phyloP scores from a whole-genome alignment of 495 filamentous ascomycete species.

The Halenospora varia region DNA sequence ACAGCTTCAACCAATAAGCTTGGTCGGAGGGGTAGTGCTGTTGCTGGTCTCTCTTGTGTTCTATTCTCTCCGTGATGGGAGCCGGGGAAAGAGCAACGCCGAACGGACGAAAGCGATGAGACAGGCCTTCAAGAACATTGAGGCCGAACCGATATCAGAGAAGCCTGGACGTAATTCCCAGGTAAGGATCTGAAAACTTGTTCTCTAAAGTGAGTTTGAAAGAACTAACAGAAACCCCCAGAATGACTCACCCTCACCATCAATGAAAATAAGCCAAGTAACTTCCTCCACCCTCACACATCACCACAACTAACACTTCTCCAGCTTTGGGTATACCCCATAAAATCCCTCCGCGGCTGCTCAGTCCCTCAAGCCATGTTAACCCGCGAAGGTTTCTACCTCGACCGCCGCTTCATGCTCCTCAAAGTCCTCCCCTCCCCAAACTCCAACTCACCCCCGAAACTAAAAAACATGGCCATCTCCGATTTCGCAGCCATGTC shows the following conservation, averaged over 20 bases:
- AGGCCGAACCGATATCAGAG: background rate
- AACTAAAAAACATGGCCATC: constrained; percentile 64
- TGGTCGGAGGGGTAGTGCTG: too few relatives aligned
- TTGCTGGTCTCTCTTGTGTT: too few relatives aligned
- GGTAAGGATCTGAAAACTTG: background rate
- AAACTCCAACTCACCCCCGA: too few relatives aligned
- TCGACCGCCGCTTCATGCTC: constrained; percentile 81
- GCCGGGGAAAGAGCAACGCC: constrained; percentile 12
- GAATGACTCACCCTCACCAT: background rate
- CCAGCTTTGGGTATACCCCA: constrained; percentile 82
- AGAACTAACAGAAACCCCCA: too few relatives aligned
- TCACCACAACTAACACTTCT: background rate
- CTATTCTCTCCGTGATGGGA: too few relatives aligned
- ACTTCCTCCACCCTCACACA: background rate
- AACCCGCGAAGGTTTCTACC: constrained; percentile 61
- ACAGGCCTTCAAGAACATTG: constrained; percentile 12
- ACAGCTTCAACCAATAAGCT: too few relatives aligned
- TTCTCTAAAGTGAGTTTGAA: too few relatives aligned
- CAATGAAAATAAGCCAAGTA: constrained; percentile 43
- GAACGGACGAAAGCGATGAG: constrained; percentile 10
- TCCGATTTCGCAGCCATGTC: constrained; percentile 57
- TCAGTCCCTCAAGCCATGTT: constrained; percentile 50
- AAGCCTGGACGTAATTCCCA: too few relatives aligned
- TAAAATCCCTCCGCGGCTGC: constrained; percentile 76
- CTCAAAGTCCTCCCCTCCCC: constrained; percentile 43